phyloP scores from a whole-genome alignment of 768 basidiomycete species.

The Mycena latifolia region DNA sequence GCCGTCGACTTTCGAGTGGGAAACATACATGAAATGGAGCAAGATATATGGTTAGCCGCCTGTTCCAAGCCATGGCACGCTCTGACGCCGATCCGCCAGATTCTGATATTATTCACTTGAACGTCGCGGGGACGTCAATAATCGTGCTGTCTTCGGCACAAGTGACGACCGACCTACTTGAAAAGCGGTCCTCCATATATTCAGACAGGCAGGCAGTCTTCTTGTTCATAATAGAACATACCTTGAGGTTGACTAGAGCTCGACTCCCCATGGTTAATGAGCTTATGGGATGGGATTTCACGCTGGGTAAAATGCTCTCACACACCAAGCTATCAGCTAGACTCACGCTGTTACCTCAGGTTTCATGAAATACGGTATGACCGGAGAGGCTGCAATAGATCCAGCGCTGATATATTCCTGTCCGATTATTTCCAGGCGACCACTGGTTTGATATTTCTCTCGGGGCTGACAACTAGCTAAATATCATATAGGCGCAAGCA shows the following conservation, averaged over 20 bases:
- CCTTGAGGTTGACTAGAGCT: not conserved
- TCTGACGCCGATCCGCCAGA: not conserved
- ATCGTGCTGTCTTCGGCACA: conserved; percentile 44
- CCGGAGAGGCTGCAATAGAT: not conserved
- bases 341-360: conserved; percentile 6
- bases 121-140: conserved; percentile 49
- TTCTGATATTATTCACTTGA: conserved; percentile 45
- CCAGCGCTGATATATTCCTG: not conserved
- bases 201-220: conserved; percentile 6
- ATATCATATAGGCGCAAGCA: conserved; percentile 31
- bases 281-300: conserved; percentile 15
- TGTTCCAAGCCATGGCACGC: not conserved
- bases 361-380: conserved; percentile 33
- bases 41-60: conserved; percentile 42
- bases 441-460: conserved; percentile 11
- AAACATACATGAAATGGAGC: conserved; percentile 54
- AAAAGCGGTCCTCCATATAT: conserved; percentile 43
- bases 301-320: not conserved
- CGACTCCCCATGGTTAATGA: conserved; percentile 11
- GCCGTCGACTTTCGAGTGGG: conserved; percentile 54
- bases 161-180: conserved; percentile 49
- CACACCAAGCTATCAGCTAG: not conserved
- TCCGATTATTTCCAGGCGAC: conserved; percentile 21
- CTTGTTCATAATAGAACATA: not conserved
- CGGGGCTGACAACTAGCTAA: not conserved